Conservation (phyloP, 2,329 filamentous ascomycete genomes). For the Capronia epimyces region DNA sequence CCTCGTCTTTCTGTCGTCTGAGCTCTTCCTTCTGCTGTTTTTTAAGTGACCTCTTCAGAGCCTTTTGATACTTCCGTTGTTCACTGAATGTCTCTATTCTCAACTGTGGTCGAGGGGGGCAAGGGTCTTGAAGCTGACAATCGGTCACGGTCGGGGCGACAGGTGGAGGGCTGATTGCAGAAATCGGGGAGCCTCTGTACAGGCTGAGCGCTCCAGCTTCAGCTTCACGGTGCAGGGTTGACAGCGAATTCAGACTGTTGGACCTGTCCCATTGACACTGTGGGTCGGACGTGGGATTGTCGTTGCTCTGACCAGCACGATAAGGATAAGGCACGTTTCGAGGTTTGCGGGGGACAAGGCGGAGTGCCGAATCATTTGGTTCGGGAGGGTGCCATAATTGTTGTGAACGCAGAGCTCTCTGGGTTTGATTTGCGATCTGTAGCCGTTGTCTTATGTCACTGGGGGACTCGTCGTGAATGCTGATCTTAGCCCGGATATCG, state of each 20-base stretch:
- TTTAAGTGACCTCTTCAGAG: constrained; percentile 19
- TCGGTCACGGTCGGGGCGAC: constrained; percentile 7
- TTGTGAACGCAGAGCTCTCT: constrained; percentile 17
- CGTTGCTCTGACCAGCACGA: constrained; percentile 11
- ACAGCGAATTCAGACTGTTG: constrained; percentile 23
- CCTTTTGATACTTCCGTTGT: constrained; percentile 21
- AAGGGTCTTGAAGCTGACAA: constrained; percentile 16
- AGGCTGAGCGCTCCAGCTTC: constrained; percentile 20
- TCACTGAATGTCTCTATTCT: constrained; percentile 18
- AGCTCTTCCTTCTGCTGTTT: constrained; percentile 15
- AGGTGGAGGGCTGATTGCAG: constrained; percentile 13
- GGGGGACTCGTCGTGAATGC: constrained; percentile 17
- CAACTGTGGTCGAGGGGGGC: constrained; percentile 12
- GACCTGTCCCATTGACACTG: constrained; percentile 14
- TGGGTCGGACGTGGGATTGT: constrained; percentile 12
- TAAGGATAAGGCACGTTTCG: constrained; percentile 19
- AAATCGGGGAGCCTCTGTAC: constrained; percentile 23
- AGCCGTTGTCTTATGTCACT: constrained; percentile 17
- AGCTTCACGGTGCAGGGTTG: constrained; percentile 19
- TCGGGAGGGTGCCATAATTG: constrained; percentile 18
- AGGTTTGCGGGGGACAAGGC: constrained; percentile 13
- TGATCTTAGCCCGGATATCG: constrained; percentile 22
- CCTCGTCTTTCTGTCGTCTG: constrained; percentile 18
- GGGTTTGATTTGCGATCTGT: constrained; percentile 17
- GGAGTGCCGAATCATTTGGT: constrained; percentile 6